Percentiles rank a stretch among this genome's conserved stretches.
Conservation (phyloP, 805 yeast genomes). For the Suhomyces sp. region DNA sequence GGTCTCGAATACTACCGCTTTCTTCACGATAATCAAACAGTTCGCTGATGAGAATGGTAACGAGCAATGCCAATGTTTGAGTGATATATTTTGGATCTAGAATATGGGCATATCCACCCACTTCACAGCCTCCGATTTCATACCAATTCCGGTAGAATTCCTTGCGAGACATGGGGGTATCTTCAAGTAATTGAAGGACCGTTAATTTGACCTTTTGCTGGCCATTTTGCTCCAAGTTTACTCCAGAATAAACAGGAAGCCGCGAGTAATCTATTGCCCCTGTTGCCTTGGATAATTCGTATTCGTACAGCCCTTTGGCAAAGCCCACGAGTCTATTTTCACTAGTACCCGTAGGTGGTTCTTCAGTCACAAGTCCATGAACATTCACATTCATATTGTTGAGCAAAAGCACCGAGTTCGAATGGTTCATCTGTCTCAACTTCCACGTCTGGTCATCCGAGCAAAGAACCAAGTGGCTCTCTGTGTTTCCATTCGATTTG, state of each 20-base stretch:
- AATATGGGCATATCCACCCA: constrained; percentile 44
- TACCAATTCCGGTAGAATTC: constrained; percentile 59
- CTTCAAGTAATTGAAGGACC: constrained; percentile 37
- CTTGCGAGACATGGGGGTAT: constrained; percentile 52
- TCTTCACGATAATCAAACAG: constrained; percentile 18
- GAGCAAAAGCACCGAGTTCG: constrained; percentile 72
- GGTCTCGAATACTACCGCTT: constrained; percentile 22
- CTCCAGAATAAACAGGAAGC: constrained; percentile 18
- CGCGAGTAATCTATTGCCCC: constrained; percentile 32
- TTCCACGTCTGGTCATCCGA: constrained; percentile 58
- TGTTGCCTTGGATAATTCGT: constrained; percentile 28
- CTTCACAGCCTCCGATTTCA: constrained; percentile 52
- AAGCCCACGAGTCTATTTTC: constrained; percentile 29
- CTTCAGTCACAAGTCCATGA: constrained; percentile 1
- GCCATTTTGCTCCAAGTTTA: neutral
- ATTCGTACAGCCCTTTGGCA: constrained; percentile 30
- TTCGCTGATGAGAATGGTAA: constrained; percentile 27
- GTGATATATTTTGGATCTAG: constrained; percentile 25
- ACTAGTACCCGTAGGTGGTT: neutral
- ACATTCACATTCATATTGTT: constrained; percentile 14
- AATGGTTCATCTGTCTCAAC: constrained; percentile 78
- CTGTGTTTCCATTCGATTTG: constrained; percentile 7
- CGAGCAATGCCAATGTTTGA: constrained; percentile 24
- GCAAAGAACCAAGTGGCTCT: constrained; percentile 57
- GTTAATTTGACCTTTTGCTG: too few relatives aligned